These are phyloP conservation scores for Eucalyptus cloeziana DNA, from an alignment of 345 rosid genomes.

Conservation along the genomic window DNA sequence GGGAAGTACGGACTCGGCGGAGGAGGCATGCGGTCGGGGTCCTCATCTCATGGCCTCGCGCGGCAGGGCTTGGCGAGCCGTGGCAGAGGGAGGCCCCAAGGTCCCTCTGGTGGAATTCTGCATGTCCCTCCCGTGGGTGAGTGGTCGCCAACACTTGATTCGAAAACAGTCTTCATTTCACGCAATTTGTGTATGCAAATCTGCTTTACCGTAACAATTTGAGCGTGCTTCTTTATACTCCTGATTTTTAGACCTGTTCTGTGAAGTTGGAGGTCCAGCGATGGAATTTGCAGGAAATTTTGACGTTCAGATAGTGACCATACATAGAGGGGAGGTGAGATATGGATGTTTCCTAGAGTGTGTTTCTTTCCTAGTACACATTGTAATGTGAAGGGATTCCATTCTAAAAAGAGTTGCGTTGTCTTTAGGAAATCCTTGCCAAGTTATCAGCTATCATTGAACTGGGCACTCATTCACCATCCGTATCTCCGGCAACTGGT, in stretches of 20 bases:
- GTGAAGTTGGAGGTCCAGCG: constrained; percentile 8
- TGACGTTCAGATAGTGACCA: constrained; percentile 3
- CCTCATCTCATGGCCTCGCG: neutral
- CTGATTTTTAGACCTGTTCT: neutral
- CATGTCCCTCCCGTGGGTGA: neutral
- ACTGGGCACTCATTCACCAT: neutral
- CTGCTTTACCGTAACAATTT: neutral
- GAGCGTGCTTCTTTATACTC: neutral
- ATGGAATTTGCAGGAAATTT: constrained; percentile 17
- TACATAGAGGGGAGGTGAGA: constrained; percentile 18
- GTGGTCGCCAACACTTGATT: neutral
- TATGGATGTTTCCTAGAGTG: neutral
- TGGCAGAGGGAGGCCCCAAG: constrained; percentile 24
- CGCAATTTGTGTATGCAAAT: neutral
- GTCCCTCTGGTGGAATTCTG: neutral
- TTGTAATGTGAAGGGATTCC: neutral
- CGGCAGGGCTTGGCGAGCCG: neutral
- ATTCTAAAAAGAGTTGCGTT: neutral
- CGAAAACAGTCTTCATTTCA: neutral
- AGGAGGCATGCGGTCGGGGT: neutral
- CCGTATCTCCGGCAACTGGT: constrained; percentile 18
- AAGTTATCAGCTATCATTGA: neutral
- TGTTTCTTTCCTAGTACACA: neutral
- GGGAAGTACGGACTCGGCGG: neutral
- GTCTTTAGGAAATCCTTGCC: constrained; percentile 4